Evolutionary conservation across 768 basidiomycete species (phyloP), one percentile per base, ranked within the genome.

Genomic region (Pleurotus salmoneostramineus): DNA sequence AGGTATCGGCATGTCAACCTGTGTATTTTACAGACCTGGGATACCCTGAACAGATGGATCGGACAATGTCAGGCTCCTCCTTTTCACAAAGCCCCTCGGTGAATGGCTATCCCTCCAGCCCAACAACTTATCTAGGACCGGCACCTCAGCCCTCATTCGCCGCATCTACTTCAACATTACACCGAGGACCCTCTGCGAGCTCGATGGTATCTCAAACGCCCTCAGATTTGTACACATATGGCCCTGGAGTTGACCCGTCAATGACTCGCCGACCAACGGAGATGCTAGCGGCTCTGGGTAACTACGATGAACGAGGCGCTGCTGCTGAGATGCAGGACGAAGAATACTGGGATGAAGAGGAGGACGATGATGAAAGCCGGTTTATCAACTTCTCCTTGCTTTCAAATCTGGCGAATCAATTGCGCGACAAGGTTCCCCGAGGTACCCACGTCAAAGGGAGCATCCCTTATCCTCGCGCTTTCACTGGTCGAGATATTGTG

Each of bases 401-500:
- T 57, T 89, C 87, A 34, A 89, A 99, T 68, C 83, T 97, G 48
- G 95, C 94, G 1, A 88, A 95, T 36, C 87, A 91, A 67, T 72
- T 98, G 57, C 82, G 89, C 56, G 95, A 98, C 72, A 90, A 92
- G 67, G 92, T 98, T 2, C 92, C 91, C 3, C 80, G 91, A 56
- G 87, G 85, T 5, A 85, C 83, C 5, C 95, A 97, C 64, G 89
- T 93, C 60, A 97, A 98, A 74, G 93, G 93, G 5, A 91, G 93
- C 56, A 91, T 98, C 43, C 89, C 91, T 2, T 96, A 96, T 69
- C 90, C 88, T 4, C 78, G 85, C 3, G 89, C 92, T 17, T 98
- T 98, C 64, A 98, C 96, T 2, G 96, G 96, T 5, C 92, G 91
- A 65, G 94, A 98, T 65, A 85, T 96, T 36, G 93, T 98, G 62